phyloP scores from a whole-genome alignment of 768 basidiomycete genomes.

The Leucosporidium scottii region DNA sequence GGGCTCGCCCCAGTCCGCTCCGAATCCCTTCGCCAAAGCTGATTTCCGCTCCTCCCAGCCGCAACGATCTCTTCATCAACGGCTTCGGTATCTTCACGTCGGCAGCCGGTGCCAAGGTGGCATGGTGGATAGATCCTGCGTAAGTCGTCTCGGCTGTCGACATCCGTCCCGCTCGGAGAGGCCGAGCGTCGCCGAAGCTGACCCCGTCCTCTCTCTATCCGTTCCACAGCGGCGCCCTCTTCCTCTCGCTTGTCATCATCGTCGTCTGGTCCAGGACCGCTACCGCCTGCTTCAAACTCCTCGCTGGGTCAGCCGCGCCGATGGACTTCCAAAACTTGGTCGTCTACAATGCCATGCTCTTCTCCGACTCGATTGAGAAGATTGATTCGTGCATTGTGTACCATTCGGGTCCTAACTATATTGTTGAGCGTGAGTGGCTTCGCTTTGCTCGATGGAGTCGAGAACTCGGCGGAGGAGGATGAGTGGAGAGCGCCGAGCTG shows the following conservation, averaged over 20 bases:
- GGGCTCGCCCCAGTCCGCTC: neutral
- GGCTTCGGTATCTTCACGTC: slow-evolving; percentile 19
- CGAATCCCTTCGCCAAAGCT: slow-evolving; percentile 55
- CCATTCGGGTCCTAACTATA: slow-evolving; percentile 58
- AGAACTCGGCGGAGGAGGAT: no score
- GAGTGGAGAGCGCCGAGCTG: neutral
- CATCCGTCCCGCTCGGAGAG: slow-evolving; percentile 66
- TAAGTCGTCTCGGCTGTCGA: slow-evolving; percentile 39
- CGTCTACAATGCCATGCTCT: slow-evolving; percentile 87
- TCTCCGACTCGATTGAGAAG: slow-evolving; percentile 73
- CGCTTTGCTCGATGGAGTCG: neutral
- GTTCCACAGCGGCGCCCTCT: neutral
- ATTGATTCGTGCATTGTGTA: slow-evolving; percentile 91
- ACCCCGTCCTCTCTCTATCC: neutral
- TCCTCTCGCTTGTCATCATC: slow-evolving; percentile 52
- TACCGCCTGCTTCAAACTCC: slow-evolving; percentile 69
- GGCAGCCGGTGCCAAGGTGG: slow-evolving; percentile 42
- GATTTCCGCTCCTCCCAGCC: neutral
- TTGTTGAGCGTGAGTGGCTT: slow-evolving; percentile 58
- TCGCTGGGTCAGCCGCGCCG: slow-evolving; percentile 88
- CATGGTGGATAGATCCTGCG: slow-evolving; percentile 43
- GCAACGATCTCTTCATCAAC: slow-evolving; percentile 19
- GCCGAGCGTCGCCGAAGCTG: slow-evolving; percentile 54
- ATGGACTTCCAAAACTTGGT: slow-evolving; percentile 79
- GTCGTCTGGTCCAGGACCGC: slow-evolving; percentile 66